Base-by-base conservation (phyloP, 75 land plant genomes). In the Pinus taeda region DNA sequence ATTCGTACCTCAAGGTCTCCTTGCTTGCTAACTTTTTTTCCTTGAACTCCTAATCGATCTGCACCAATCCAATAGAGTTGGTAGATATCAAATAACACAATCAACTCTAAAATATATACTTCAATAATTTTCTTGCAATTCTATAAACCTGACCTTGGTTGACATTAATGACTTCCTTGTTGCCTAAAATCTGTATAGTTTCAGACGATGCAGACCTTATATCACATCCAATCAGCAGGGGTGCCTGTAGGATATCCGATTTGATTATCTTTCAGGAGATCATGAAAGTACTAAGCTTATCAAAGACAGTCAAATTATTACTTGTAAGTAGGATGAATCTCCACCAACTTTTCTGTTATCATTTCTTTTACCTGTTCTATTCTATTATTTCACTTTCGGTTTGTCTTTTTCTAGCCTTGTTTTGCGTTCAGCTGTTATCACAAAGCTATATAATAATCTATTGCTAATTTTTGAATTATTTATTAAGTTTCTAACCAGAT, bases 191-290 rank as follows among this genome's bases (percentile, higher is more conserved):
- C 60, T 61, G 83, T 9, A 80, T 45, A 13, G 89, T 83, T 53
- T 90, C 90, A 4, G 65, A 55, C 45, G 87, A 80, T 59, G 90
- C 83, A 57, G 81, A 82, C 74, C 94, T 81, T 18, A 95, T 79
- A 81, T 95, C 98, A 83, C 96, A 95, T 12, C 98, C 98, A 57
- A 95, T 84, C 61, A 95, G 75, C 71, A 95, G 83, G 29, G 98
- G 98, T 62, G 98, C 93, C 98, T 95, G 89, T 67, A 85, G 42
- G 78, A 30, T 4, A 55, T 5, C 53, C 9, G 12, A 49, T 9
- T 49, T 9, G 11, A 49, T 9, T 49, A 49, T 9, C 11, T 4
- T 39, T 49, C 55, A 9, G 9, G 55, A 9, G 11, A 49, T 11
- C 9, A 9, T 57, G 12, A 49, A 49, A 49, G 11, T 49, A 9